Percentiles rank a stretch among this genome's conserved stretches.
These are phyloP conservation scores for Aspergillus mulundensis DNA, from an alignment of 495 filamentous ascomycete species.

Conservation along the genomic window DNA sequence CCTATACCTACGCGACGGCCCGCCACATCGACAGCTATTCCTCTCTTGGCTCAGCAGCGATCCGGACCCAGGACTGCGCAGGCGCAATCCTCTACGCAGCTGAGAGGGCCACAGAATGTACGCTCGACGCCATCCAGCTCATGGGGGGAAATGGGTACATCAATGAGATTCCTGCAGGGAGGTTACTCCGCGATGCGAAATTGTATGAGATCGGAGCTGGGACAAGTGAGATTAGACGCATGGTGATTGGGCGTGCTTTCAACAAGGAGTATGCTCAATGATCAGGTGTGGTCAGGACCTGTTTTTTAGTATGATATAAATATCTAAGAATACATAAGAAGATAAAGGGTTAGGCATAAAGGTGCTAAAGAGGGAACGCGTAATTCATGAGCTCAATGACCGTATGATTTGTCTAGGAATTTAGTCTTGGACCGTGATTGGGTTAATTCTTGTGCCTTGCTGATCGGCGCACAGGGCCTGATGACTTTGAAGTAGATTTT, in stretches of 20 bases:
- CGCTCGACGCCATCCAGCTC: constrained; percentile 88
- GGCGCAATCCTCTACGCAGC: constrained; percentile 93
- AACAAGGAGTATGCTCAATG: constrained; percentile 74
- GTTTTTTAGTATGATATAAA: neutral
- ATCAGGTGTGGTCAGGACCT: neutral
- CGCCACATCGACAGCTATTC: constrained; percentile 68
- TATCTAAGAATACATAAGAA: constrained; percentile 10
- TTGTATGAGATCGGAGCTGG: constrained; percentile 98
- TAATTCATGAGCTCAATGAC: neutral
- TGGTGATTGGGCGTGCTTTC: constrained; percentile 93
- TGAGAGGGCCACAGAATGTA: constrained; percentile 84
- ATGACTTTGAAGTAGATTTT: constrained; percentile 10
- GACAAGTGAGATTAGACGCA: constrained; percentile 87
- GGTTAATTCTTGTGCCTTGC: constrained; percentile 28
- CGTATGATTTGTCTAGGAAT: neutral
- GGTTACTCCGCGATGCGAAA: constrained; percentile 80
- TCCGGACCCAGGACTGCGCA: constrained; percentile 88
- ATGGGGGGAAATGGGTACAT: constrained; percentile 95
- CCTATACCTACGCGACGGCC: constrained; percentile 80
- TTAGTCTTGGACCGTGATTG: neutral
- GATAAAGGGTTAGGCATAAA: neutral
- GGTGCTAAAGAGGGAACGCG: neutral
- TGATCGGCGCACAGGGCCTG: constrained; percentile 32
- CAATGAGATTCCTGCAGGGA: constrained; percentile 87
- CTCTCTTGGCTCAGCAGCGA: constrained; percentile 34